Evolutionary conservation across 1,284 basidiomycete species (phyloP), one percentile per base, ranked within the genome.

Genomic region (Cryptococcus sp.): DNA sequence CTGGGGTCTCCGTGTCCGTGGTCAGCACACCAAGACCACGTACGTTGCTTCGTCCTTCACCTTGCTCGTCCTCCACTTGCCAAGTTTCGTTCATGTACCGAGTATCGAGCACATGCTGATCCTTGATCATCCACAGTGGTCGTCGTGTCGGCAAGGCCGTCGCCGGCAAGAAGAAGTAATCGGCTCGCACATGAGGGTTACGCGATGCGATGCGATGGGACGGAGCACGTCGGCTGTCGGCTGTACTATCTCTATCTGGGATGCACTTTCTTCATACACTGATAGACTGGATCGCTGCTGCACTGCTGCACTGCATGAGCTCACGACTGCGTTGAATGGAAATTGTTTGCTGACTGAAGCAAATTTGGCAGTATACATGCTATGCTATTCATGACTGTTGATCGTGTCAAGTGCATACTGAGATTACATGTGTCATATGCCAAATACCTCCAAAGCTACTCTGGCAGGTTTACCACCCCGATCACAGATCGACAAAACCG

Each of bases 21-120:
- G 95, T 79, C 96, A 99, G 80, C 95, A 99, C 86, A 99, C 95
- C 71, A 98, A 98, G 86, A 99, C 96, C 58, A 99, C 96, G 64
- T 74, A 46, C 62, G 72, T 72, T 20, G n/a, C 52, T 15, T 42
- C 25, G 13, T 16, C 45, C n/a, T 20, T 47, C 20, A n/a, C n/a
- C n/a, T n/a, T n/a, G n/a, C n/a, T n/a, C n/a, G n/a, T n/a, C n/a
- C n/a, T n/a, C n/a, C n/a, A n/a, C n/a, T n/a, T n/a, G n/a, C n/a
- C n/a, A n/a, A n/a, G n/a, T n/a, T n/a, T n/a, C n/a, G n/a, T 30
- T 41, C 22, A 38, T 19, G 30, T 27, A 11, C 41, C 20, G 15
- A 50, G 35, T 22, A 39, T 5, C 39, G 39, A 35, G 23, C 27
- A 30, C 35, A 23, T 13, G 38, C 25, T 49, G 47, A 55, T 60